These are phyloP conservation scores for Xylogone sp. DNA, from an alignment of 2,329 filamentous ascomycete species.

Conservation along the genomic window DNA sequence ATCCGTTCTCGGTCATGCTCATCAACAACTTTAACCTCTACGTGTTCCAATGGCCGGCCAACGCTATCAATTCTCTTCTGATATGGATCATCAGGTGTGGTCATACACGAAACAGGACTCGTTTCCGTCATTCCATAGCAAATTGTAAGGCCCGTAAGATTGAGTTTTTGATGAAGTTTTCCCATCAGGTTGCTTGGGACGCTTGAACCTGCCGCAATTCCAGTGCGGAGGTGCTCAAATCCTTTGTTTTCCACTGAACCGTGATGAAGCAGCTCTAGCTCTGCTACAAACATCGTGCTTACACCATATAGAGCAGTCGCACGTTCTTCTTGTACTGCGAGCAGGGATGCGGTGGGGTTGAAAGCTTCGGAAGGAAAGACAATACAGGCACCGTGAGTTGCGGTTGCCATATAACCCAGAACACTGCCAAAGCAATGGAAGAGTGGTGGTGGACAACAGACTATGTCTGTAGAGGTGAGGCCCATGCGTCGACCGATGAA, in stretches of 20 bases:
- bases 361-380: conserved; percentile 87
- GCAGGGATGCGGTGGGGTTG: conserved; percentile 70
- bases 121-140: conserved; percentile 60
- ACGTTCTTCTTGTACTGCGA: conserved; percentile 40
- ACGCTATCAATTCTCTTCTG: conserved; percentile 66
- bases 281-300: conserved; percentile 89
- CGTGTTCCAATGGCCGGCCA: conserved; percentile 80
- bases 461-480: conserved; percentile 66
- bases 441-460: conserved; percentile 81
- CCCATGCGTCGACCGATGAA: conserved; percentile 85
- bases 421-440: conserved; percentile 92
- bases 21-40: conserved; percentile 72
- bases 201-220: conserved; percentile 84
- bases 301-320: conserved; percentile 79
- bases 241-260: conserved; percentile 41
- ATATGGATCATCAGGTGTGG: conserved; percentile 62
- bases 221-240: conserved; percentile 71
- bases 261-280: conserved; percentile 70
- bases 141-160: conserved; percentile 79
- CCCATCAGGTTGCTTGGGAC: conserved; percentile 81
- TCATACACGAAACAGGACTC: conserved; percentile 58
- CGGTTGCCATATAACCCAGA: conserved; percentile 93
- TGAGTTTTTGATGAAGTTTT: conserved; percentile 67
- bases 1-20: conserved; percentile 54
- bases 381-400: conserved; percentile 76